Evolutionary conservation across 2,329 filamentous ascomycete species (phyloP), one percentile per base, ranked within the genome.

Genomic region (Torrubiella hemipterigena): DNA sequence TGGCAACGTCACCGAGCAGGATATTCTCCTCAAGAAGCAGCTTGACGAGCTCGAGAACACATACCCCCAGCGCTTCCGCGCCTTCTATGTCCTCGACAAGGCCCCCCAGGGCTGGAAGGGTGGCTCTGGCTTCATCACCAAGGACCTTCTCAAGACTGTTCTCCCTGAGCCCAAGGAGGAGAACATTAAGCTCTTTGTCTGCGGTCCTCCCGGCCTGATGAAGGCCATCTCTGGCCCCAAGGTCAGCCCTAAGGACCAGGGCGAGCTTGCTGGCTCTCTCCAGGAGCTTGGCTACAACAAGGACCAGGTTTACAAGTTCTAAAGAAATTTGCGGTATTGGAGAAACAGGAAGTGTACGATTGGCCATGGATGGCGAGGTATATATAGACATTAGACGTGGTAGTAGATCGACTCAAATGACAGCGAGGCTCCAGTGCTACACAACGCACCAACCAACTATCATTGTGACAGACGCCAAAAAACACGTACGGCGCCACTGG

Each of bases 241-340:
- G 82, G 78, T 80, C 56, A 91, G 81, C 60, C 86, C 87, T n/a
- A 69, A 73, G 48, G 86, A 98, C 55, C 91, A 98, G 65, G 91
- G 91, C 45, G 89, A 96, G 63, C 68, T 98, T 42, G 65, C 65
- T 7, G 91, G 83, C 40, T 65, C 78, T 41, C 65, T 98, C 42
- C 80, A 85, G 63, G 84, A 94, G 48, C 66, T 95, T 22, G 86
- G 86, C 29, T 70, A 69, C 48, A 49, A 41, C 17, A 41, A 55
- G 30, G 66, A 96, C 37, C 91, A 96, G 65, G 87, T 96, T 21
- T 94, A 84, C 69, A 96, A 96, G 72, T 93, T 94, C 51, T 94
- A 65, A 40, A 29, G n/a, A n/a, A n/a, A n/a, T n/a, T n/a, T n/a
- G n/a, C n/a, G n/a, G n/a, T n/a, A n/a, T n/a, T n/a, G n/a, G n/a